Evolutionary conservation across 164 flowering plant genomes (phyloP).

Genomic region (Santalum album): DNA sequence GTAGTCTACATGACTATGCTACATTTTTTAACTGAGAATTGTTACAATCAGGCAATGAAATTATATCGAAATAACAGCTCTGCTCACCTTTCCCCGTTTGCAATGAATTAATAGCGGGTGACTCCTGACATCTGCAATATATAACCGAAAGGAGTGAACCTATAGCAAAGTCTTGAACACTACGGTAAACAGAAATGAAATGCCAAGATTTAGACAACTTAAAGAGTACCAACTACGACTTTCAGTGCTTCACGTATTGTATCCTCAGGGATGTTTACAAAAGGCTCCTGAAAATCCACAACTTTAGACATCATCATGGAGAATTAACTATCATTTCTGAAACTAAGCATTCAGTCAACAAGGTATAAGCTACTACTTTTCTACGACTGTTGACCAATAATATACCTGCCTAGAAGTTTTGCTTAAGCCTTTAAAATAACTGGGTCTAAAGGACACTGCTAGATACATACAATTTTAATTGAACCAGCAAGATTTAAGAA

Average conservation of each 20-base stretch:
- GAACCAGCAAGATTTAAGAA: too few relatives aligned
- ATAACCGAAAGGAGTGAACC: not conserved
- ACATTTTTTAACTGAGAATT: not conserved
- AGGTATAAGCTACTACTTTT: too few relatives aligned
- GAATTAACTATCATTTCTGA: not conserved
- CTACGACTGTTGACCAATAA: too few relatives aligned
- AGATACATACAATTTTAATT: too few relatives aligned
- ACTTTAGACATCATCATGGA: not conserved
- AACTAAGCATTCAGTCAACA: not conserved
- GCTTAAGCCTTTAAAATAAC: too few relatives aligned
- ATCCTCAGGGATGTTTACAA: constrained; percentile 68
- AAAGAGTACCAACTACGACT: constrained; percentile 52
- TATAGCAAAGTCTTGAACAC: not conserved
- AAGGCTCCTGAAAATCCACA: constrained; percentile 53
- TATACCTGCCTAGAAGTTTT: too few relatives aligned
- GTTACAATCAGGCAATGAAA: constrained; percentile 6
- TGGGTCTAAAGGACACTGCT: too few relatives aligned
- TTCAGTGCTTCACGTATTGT: constrained; percentile 64
- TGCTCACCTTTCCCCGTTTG: constrained; percentile 69
- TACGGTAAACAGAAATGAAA: not conserved
- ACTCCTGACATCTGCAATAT: constrained; percentile 48
- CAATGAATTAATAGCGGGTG: constrained; percentile 77
- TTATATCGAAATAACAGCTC: not conserved
- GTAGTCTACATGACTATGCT: not conserved
- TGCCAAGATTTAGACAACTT: not conserved